phyloP scores from a whole-genome alignment of 2,329 filamentous ascomycete species.

The Botrytis squamosa region DNA sequence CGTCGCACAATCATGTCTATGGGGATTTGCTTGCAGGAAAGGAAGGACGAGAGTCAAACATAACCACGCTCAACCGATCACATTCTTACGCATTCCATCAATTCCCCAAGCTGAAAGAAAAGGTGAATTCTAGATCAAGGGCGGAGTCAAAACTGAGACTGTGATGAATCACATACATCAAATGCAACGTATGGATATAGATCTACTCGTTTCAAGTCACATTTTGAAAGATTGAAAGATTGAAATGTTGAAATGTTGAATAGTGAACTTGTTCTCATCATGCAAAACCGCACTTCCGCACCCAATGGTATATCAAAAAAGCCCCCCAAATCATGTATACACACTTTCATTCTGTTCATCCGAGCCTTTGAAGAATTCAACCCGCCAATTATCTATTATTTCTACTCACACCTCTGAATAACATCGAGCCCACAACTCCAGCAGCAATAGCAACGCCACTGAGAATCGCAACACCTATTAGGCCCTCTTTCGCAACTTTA shows the following conservation, averaged over 20 bases:
- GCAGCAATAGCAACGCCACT: constrained; percentile 90
- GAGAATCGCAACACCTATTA: constrained; percentile 92
- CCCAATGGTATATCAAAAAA: constrained; percentile 34
- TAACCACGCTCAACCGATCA: neutral
- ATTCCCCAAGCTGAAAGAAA: neutral
- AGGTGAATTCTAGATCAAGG: neutral
- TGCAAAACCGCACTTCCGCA: constrained; percentile 18
- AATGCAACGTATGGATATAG: neutral
- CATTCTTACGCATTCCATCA: neutral
- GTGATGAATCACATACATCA: neutral
- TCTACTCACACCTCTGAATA: constrained; percentile 73
- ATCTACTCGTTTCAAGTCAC: neutral
- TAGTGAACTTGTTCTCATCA: neutral
- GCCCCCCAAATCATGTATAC: constrained; percentile 20
- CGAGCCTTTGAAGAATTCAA: neutral
- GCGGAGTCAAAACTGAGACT: neutral
- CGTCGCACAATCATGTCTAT: neutral
- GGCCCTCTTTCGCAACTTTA: constrained; percentile 89
- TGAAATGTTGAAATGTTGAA: neutral
- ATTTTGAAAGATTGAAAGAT: neutral
- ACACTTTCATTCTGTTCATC: neutral
- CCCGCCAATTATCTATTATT: constrained; percentile 38
- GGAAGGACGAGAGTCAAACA: neutral
- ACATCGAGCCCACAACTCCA: constrained; percentile 84
- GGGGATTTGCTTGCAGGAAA: constrained; percentile 2